Evolutionary conservation across 1,139 yeast species (phyloP).

Genomic region (Casaregolazyma suthepensis): DNA sequence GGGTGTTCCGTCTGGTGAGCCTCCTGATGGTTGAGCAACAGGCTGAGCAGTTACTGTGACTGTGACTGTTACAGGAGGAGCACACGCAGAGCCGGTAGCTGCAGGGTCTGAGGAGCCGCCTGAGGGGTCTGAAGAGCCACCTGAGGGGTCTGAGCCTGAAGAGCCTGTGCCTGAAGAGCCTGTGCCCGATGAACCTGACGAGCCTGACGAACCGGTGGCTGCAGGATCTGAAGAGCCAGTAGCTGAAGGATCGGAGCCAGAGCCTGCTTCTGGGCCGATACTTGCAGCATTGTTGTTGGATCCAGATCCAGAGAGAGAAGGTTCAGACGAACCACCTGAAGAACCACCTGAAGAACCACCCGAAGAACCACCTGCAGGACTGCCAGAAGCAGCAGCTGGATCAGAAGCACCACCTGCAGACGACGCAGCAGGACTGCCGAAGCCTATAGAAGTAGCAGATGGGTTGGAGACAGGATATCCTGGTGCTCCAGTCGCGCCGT

Average conservation of each 20-base stretch:
- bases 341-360: neutral
- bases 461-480: neutral
- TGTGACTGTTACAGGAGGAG: neutral
- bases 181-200: neutral
- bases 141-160: neutral
- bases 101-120: neutral
- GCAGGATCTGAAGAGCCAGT: too few species aligned
- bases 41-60: neutral
- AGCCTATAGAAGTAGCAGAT: conserved; percentile 8
- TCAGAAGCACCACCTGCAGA: conserved; percentile 13
- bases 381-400: conserved; percentile 12
- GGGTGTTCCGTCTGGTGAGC: neutral
- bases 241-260: too few species aligned
- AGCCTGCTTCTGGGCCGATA: neutral
- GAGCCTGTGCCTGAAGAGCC: neutral
- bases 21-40: neutral
- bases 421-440: conserved; percentile 8
- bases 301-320: neutral
- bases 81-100: neutral
- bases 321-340: neutral
- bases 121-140: too few species aligned
- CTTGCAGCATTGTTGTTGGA: neutral
- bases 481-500: neutral
- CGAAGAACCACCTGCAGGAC: conserved; percentile 3
- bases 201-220: neutral